Base-by-base conservation (phyloP, 805 yeast species). In the Candida tallmaniae region DNA sequence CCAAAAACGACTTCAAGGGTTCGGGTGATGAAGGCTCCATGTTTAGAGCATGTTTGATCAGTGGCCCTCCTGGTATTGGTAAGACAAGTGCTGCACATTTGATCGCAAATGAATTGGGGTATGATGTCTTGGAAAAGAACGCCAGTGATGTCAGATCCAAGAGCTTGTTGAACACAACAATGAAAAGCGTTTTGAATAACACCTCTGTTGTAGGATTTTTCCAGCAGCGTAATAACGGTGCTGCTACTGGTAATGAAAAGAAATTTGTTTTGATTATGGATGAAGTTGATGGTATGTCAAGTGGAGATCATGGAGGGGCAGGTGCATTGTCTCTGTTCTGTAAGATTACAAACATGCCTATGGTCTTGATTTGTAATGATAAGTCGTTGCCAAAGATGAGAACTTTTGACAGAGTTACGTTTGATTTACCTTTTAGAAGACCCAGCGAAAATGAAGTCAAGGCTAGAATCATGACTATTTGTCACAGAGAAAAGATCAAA, bases 281-380 rank as follows among this genome's bases (percentile, higher is more conserved):
- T 62, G 99, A 93, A 64, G 97, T 93, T 20, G 99, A 93, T 58
- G 99, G 99, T 47, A 93, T 93, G 97, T 86, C 96, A 26, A 88
- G 94, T 52, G 99, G 99, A 44, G 99, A 93, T 60, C 81, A 93
- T 48, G 99, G 99, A 41, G 99, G 99, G 43, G 96, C 93, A 18
- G 97, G 96, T 16, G 94, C 88, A 40, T 70, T 93, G 58, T 87
- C 97, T 0, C 79, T 82, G 26, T 82, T 86, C 47, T 89, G 97
- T 54, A 73, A 82, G 27, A 80, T 78, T 32, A 88, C 97, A 0
- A 73, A 78, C 28, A 85, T 90, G 47, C 98, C 99, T 11, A 74
- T 93, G 65, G 88, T 93, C 39, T 69, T 90, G 35, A 89, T 93
- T 42, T 90, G 97, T 65, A 93, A 93, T 61, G 99, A 93, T 55